A percentile compares a stretch with the other conserved stretches of the same genome.
Conservation (phyloP, 805 yeast species). For the Torulaspora gathmanii region DNA sequence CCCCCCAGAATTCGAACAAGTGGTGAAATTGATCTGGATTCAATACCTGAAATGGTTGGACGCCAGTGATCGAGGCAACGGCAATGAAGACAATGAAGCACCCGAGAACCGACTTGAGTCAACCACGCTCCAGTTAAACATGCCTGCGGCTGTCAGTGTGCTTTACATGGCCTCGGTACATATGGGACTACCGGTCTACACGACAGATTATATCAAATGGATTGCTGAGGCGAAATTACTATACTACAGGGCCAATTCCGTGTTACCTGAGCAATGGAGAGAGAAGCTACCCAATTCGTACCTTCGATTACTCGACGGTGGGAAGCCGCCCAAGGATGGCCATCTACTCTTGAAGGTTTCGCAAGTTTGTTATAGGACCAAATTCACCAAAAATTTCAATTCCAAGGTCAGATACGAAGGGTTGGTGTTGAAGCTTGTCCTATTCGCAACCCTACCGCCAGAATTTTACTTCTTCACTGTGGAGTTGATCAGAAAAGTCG, state of each 20-base stretch:
- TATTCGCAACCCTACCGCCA: constrained; percentile 23
- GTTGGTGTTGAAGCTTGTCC: constrained; percentile 24
- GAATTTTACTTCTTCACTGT: constrained; percentile 23
- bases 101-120: constrained; percentile 4
- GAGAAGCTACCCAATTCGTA: constrained; percentile 40
- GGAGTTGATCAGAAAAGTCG: constrained; percentile 12
- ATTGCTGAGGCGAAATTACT: constrained; percentile 46
- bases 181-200: constrained; percentile 47
- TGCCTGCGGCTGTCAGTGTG: constrained; percentile 35
- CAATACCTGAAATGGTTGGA: constrained; percentile 20
- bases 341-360: constrained; percentile 36
- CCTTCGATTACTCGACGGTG: constrained; percentile 39
- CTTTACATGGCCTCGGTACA: constrained; percentile 50
- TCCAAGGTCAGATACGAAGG: constrained; percentile 14
- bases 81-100: constrained; percentile 15
- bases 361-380: constrained; percentile 11
- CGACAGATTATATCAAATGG: constrained; percentile 44
- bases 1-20: constrained; percentile 31
- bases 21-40: constrained; percentile 40
- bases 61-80: constrained; percentile 9
- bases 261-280: constrained; percentile 39
- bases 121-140: constrained; percentile 16
- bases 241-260: constrained; percentile 39
- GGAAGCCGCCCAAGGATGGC: constrained; percentile 38
- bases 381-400: constrained; percentile 15